Evolutionary conservation across 257 asterid species (phyloP).

Genomic region (Solanum tarijense): DNA sequence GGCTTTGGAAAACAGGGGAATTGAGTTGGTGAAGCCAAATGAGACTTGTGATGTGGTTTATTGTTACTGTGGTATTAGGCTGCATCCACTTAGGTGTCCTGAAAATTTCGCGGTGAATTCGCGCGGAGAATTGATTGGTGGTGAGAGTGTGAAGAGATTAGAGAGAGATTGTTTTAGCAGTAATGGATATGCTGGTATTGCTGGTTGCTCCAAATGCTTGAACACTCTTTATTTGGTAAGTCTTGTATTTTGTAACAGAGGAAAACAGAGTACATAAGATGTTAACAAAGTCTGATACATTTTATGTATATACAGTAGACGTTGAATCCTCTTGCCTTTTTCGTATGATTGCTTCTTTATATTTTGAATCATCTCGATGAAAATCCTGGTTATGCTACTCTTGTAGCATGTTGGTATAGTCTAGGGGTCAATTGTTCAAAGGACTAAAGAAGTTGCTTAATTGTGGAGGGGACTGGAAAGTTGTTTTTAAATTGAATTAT

Average conservation of each 20-base stretch:
- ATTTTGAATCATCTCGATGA: neutral
- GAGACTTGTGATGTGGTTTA: constrained; percentile 80
- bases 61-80: constrained; percentile 90
- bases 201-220: constrained; percentile 83
- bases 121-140: constrained; percentile 45
- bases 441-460: neutral
- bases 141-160: constrained; percentile 71
- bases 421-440: neutral
- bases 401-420: neutral
- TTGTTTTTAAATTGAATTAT: neutral
- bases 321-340: neutral
- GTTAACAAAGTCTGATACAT: neutral
- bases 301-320: neutral
- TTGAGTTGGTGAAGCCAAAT: constrained; percentile 69
- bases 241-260: neutral
- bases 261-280: neutral
- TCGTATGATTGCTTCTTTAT: neutral
- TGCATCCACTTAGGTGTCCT: constrained; percentile 79
- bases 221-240: constrained; percentile 72
- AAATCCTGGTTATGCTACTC: neutral
- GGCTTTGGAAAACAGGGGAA: constrained; percentile 51
- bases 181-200: constrained; percentile 41
- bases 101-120: constrained; percentile 64
- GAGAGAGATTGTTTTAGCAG: constrained; percentile 51
- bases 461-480: neutral